Evolutionary conservation across 768 basidiomycete genomes (phyloP).

Genomic region (Tulasnella sp.): DNA sequence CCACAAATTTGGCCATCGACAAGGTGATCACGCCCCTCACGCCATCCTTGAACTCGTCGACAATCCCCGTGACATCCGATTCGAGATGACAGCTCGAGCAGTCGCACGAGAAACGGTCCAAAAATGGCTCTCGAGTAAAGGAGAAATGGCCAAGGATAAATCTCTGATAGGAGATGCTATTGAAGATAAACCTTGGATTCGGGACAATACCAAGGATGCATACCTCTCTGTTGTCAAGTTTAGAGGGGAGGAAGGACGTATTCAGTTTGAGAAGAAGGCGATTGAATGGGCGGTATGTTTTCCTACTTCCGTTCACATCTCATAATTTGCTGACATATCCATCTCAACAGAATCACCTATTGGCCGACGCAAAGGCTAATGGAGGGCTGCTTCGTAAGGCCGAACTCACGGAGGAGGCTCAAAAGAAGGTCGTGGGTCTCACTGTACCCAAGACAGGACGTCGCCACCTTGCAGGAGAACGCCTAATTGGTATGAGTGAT

Average conservation of each 20-base stretch:
- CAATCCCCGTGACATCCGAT: constrained; percentile 75
- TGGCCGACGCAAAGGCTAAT: constrained; percentile 50
- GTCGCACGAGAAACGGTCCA: constrained; percentile 56
- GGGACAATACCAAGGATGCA: constrained; percentile 60
- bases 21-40: constrained; percentile 84
- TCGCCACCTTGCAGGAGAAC: constrained; percentile 16
- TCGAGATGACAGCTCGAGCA: constrained; percentile 77
- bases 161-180: constrained; percentile 30
- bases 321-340: constrained; percentile 16
- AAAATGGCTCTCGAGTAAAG: constrained; percentile 3
- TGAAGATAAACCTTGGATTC: constrained; percentile 34
- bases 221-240: constrained; percentile 60
- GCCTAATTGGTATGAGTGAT: constrained; percentile 13
- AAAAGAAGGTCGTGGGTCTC: background rate
- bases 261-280: constrained; percentile 43
- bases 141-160: constrained; percentile 40
- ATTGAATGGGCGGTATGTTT: constrained; percentile 49
- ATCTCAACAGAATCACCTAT: constrained; percentile 42
- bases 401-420: background rate
- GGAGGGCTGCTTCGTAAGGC: constrained; percentile 23
- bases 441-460: constrained; percentile 4
- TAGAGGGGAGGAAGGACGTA: constrained; percentile 35
- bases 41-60: constrained; percentile 94
- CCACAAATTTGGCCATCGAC: constrained; percentile 77
- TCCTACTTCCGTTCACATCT: background rate